These are phyloP conservation scores for Penicillium crystallinum DNA, from an alignment of 495 filamentous ascomycete genomes.

Conservation along the genomic window DNA sequence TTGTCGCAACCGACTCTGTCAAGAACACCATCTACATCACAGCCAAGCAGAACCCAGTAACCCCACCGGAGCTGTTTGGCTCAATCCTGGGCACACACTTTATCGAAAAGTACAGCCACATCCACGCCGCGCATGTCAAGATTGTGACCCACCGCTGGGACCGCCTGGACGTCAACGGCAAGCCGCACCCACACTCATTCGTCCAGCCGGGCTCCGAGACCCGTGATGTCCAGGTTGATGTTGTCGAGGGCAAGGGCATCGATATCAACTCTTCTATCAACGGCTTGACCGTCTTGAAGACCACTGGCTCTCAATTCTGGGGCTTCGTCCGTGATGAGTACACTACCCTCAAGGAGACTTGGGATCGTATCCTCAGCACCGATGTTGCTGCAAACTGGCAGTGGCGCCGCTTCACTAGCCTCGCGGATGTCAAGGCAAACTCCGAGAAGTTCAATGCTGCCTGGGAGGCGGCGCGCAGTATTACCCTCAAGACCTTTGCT, in stretches of 20 bases:
- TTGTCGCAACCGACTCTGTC: conserved; percentile 95
- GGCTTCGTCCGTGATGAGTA: conserved; percentile 89
- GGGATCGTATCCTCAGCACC: conserved; percentile 92
- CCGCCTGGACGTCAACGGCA: conserved; percentile 78
- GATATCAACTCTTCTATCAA: conserved; percentile 64
- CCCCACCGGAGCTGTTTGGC: conserved; percentile 88
- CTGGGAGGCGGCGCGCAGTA: conserved; percentile 67
- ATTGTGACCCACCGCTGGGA: conserved; percentile 88
- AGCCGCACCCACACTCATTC: conserved; percentile 96
- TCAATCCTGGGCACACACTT: conserved; percentile 82
- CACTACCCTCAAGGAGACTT: conserved; percentile 83
- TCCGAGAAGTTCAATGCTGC: conserved; percentile 69
- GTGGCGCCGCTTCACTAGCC: conserved; percentile 64
- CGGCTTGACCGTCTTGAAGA: conserved; percentile 86
- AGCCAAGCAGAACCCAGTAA: conserved; percentile 90
- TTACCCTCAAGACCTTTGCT: conserved; percentile 91
- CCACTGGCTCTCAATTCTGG: conserved; percentile 95
- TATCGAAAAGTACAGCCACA: conserved; percentile 79
- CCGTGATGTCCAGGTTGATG: conserved; percentile 50
- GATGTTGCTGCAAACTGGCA: conserved; percentile 82
- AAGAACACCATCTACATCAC: conserved; percentile 96
- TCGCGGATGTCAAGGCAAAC: conserved; percentile 63
- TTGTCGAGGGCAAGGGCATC: conserved; percentile 58
- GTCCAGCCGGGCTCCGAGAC: conserved; percentile 84
- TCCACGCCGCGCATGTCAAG: conserved; percentile 73